Percentiles rank a stretch among this genome's conserved stretches.
Conservation (phyloP, 2,329 filamentous ascomycete genomes). For the Thelonectria blattea region DNA sequence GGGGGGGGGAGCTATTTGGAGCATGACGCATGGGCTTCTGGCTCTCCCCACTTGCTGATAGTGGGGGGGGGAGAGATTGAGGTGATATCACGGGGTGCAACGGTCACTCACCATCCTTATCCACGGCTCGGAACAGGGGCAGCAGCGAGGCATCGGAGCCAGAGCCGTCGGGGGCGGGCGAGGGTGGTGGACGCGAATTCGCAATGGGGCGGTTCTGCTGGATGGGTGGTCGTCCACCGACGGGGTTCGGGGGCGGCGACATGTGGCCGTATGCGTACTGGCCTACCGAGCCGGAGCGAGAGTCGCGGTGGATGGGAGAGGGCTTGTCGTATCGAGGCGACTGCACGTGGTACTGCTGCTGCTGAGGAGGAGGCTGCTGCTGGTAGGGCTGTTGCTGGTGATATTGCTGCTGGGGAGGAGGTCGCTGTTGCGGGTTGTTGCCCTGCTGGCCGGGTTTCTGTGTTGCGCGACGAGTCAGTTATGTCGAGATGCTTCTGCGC, state of each 20-base stretch:
- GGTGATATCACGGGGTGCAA: background rate
- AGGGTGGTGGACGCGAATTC: conserved; percentile 68
- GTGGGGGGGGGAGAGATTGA: background rate
- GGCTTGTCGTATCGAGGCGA: conserved; percentile 57
- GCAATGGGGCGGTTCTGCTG: conserved; percentile 59
- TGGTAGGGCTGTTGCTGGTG: conserved; percentile 28
- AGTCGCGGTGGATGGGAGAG: conserved; percentile 44
- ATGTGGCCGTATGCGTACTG: conserved; percentile 51
- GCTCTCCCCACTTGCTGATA: background rate
- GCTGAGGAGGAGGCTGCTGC: conserved; percentile 45
- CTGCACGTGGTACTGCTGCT: conserved; percentile 19
- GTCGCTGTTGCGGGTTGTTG: conserved; percentile 35
- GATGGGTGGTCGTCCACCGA: conserved; percentile 48
- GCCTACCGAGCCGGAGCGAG: conserved; percentile 34
- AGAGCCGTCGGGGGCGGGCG: conserved; percentile 60
- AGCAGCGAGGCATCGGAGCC: conserved; percentile 65
- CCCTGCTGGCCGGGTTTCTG: conserved; percentile 45
- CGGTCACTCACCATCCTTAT: conserved; percentile 74
- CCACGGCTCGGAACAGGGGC: conserved; percentile 88
- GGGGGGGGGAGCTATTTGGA: background rate
- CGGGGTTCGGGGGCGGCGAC: conserved; percentile 57
- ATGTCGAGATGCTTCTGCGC: background rate
- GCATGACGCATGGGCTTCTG: background rate
- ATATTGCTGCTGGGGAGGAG: conserved; percentile 40
- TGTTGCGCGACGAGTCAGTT: conserved; percentile 31